Percentiles rank a stretch among this genome's conserved stretches.
Evolutionary conservation across 176 grass and related monocot species (phyloP).

Genomic region (Zea luxurians): DNA sequence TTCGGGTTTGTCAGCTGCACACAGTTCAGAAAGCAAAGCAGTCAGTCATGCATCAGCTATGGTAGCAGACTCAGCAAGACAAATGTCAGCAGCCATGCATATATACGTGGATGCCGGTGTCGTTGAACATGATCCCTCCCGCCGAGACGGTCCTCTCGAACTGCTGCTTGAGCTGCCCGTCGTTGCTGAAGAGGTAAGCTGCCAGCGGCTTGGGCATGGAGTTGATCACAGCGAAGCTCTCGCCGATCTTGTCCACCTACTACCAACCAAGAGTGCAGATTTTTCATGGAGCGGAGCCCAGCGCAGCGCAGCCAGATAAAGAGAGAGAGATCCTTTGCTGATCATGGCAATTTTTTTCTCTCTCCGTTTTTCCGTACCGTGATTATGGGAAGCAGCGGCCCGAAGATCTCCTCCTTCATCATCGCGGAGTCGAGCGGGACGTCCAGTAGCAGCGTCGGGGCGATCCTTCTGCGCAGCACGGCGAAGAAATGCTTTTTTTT

Average conservation of each 20-base stretch:
- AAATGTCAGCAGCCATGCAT: no score
- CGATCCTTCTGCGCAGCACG: slow-evolving; percentile 57
- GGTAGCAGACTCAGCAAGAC: no score
- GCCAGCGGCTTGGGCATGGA: slow-evolving; percentile 73
- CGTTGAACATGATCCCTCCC: slow-evolving; percentile 74
- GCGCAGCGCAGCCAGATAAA: no score
- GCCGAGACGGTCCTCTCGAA: slow-evolving; percentile 58
- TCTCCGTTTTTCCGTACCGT: slow-evolving; percentile 33
- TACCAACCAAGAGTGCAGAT: no score
- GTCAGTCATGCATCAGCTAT: not conserved
- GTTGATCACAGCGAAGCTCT: slow-evolving; percentile 71
- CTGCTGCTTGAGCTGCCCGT: slow-evolving; percentile 55
- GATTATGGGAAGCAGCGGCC: slow-evolving; percentile 73
- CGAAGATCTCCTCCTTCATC: slow-evolving; percentile 88
- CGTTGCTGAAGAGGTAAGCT: slow-evolving; percentile 79
- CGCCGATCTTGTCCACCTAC: slow-evolving; percentile 72
- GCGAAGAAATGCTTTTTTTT: no score
- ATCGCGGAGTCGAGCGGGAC: slow-evolving; percentile 57
- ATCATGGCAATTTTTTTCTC: no score
- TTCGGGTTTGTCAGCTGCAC: slow-evolving; percentile 55
- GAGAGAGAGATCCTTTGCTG: no score
- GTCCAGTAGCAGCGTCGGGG: slow-evolving; percentile 67
- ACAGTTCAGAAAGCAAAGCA: not conserved
- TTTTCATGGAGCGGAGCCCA: no score
- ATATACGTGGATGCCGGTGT: slow-evolving; percentile 48